These are phyloP conservation scores for Tubosaeta sp. DNA, from an alignment of 768 basidiomycete species.

Conservation along the genomic window DNA sequence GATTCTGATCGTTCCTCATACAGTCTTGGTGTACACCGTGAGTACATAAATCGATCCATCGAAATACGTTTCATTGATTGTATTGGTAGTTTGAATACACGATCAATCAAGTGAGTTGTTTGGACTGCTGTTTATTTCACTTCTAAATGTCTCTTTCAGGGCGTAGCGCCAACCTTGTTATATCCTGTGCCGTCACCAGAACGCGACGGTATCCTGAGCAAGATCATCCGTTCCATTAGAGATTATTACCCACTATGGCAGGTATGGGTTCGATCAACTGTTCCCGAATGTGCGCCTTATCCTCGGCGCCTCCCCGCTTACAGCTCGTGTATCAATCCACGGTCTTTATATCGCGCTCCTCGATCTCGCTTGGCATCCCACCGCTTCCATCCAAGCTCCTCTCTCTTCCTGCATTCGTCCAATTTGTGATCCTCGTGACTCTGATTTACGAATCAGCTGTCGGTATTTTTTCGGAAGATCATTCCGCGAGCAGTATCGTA, in stretches of 20 bases:
- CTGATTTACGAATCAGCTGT: conserved; percentile 65
- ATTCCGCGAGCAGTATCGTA: conserved; percentile 46
- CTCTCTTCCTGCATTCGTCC: conserved; percentile 70
- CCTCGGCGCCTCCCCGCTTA: background rate
- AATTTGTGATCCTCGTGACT: conserved; percentile 57
- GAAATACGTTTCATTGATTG: background rate
- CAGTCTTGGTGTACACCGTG: conserved; percentile 62
- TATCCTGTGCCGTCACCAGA: conserved; percentile 76
- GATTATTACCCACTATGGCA: conserved; percentile 98
- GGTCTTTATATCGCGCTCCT: conserved; percentile 91
- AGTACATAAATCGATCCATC: conserved; percentile 21
- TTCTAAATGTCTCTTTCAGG: conserved; percentile 38
- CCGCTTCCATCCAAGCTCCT: conserved; percentile 69
- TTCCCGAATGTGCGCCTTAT: conserved; percentile 4
- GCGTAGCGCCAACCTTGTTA: conserved; percentile 83
- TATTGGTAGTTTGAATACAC: conserved; percentile 79
- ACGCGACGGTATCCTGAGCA: conserved; percentile 58
- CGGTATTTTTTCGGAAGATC: conserved; percentile 53
- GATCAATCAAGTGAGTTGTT: conserved; percentile 69
- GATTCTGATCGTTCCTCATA: conserved; percentile 10
- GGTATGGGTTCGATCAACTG: conserved; percentile 38
- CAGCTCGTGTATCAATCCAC: conserved; percentile 85
- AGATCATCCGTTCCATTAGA: conserved; percentile 75
- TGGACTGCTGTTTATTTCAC: background rate
- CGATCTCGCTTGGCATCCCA: conserved; percentile 80